Conservation (phyloP, 1,284 basidiomycete species). For the Cryptococcus jaspeensis region DNA sequence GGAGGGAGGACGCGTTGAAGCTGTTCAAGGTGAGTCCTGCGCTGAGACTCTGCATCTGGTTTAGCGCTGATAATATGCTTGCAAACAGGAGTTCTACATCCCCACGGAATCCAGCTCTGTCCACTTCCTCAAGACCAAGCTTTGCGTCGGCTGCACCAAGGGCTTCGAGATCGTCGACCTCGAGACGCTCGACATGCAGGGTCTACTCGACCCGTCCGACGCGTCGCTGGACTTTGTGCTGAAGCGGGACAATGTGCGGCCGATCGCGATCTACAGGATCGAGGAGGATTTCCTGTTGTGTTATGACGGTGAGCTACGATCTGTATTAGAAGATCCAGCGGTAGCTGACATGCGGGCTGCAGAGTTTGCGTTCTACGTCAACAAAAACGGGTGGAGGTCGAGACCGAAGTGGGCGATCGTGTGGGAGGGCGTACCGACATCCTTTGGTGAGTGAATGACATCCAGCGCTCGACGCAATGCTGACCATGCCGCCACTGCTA, state of each 20-base stretch:
- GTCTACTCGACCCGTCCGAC: slow-evolving; percentile 90
- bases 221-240: slow-evolving; percentile 89
- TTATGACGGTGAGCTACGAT: slow-evolving; percentile 77
- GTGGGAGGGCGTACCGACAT: slow-evolving; percentile 93
- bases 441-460: slow-evolving; percentile 74
- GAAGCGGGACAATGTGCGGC: slow-evolving; percentile 81
- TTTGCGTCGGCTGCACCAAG: slow-evolving; percentile 95
- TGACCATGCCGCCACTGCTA: slow-evolving; percentile 39
- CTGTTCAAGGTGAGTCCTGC: slow-evolving; percentile 73
- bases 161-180: slow-evolving; percentile 99
- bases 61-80: neutral
- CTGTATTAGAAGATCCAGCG: neutral
- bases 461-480: neutral
- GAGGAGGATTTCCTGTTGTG: slow-evolving; percentile 96
- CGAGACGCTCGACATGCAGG: slow-evolving; percentile 95
- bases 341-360: slow-evolving; percentile 4
- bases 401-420: slow-evolving; percentile 89
- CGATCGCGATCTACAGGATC: slow-evolving; percentile 95
- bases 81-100: slow-evolving; percentile 88
- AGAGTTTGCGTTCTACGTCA: slow-evolving; percentile 99
- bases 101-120: slow-evolving; percentile 95
- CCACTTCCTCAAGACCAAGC: slow-evolving; percentile 94
- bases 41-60: neutral
- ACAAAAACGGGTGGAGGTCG: slow-evolving; percentile 91
- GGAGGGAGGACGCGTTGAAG: slow-evolving; percentile 87